Percentiles rank a stretch among this genome's conserved stretches.
Conservation (phyloP, 2,329 filamentous ascomycete genomes). For the Curvularia eragrostidis region DNA sequence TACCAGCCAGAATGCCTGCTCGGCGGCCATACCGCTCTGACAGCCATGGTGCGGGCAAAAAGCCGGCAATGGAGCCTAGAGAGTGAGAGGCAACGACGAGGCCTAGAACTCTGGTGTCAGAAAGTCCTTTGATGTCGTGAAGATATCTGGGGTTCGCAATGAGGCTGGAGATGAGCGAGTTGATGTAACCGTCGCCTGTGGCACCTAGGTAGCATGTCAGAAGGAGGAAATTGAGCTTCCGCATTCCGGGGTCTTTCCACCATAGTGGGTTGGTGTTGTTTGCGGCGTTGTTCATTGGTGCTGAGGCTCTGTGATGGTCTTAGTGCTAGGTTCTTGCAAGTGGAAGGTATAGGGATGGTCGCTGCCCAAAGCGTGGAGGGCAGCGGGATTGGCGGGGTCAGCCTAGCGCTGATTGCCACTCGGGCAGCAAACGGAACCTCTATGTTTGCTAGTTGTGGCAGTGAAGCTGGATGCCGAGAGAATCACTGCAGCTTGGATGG, state of each 20-base stretch:
- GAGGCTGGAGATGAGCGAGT: neutral
- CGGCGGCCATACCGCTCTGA: neutral
- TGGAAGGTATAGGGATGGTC: neutral
- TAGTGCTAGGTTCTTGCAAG: neutral
- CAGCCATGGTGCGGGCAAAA: neutral
- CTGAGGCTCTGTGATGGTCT: neutral
- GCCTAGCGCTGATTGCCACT: neutral
- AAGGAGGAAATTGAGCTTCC: neutral
- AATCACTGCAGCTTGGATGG: neutral
- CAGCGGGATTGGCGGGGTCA: neutral
- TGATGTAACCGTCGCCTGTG: neutral
- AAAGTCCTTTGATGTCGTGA: neutral
- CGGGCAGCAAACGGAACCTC: neutral
- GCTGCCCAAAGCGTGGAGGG: neutral
- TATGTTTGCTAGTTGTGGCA: neutral
- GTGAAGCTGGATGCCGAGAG: neutral
- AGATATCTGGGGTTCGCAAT: neutral
- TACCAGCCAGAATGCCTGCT: neutral
- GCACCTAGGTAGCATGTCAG: neutral
- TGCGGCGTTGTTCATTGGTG: neutral
- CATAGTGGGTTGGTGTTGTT: neutral
- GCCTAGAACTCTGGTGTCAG: neutral
- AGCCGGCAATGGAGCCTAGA: neutral
- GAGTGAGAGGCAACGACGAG: neutral
- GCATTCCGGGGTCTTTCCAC: neutral